Evolutionary conservation across 139 green algal genomes (phyloP), one percentile per base, ranked within the genome.

Genomic region (Closterium sp.): DNA sequence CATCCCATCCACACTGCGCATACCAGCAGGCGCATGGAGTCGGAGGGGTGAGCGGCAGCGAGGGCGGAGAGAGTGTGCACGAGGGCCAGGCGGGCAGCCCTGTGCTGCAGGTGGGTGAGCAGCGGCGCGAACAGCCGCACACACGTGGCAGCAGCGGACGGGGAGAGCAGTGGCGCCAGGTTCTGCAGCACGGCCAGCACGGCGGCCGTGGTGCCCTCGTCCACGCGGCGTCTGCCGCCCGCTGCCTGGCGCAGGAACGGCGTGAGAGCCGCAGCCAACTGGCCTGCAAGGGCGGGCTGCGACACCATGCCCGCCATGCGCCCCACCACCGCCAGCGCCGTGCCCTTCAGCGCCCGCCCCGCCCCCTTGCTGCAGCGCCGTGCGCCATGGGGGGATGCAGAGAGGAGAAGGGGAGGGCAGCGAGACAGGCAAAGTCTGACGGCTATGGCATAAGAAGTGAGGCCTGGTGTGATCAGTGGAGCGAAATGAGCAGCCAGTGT

Each of bases 261-360:
- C 89, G 25, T 81, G 9, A 91, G 89, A 3, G 33, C 89, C 1
- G 30, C 64, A 10, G 33, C 69, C 32, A 91, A 69, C 69, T 89
- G 34, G 28, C 32, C 66, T 30, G 89, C 66, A 23, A 34, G 83
- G 34, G 90, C 12, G 3, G 28, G 7, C 9, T 35, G 28, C 19
- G 34, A 55, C 34, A 91, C 89, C 32, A 90, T 30, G 32, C 83
- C 32, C 19, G 83, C 90, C n/a, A 91, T n/a, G 1, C 66, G 64
- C 33, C 90, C 89, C 83, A 91, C 83, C 33, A 89, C 21, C 30
- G 25, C 30, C 66, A 91, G 66, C 69, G 90, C 89, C 12, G 55
- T 28, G 23, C 2, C 55, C 55, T 76, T 76, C 55, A 76, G 4
- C 55, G 55, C 55, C 55, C 55, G 23, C 55, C 55, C 55, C 55